Conservation (phyloP, 805 yeast genomes). For the Kregervanrija delftensis region DNA sequence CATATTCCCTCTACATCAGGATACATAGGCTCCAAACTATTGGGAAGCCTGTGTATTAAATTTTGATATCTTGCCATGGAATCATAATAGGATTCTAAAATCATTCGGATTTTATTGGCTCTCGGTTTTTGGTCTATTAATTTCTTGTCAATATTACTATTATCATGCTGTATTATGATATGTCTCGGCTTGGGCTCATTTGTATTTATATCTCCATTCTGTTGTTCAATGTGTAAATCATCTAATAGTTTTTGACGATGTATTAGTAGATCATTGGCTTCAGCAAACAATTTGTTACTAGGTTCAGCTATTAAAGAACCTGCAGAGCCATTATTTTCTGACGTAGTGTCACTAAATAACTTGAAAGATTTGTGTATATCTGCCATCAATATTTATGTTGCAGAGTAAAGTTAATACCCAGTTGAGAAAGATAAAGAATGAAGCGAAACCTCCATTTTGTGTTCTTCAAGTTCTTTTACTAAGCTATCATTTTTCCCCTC, state of each 20-base stretch:
- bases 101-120: slow-evolving; percentile 42
- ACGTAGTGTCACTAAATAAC: no score
- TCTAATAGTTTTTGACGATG: slow-evolving; percentile 35
- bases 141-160: no score
- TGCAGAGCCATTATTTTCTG: no score
- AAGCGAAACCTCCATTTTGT: no score
- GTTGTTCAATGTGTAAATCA: slow-evolving; percentile 30
- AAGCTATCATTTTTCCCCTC: no score
- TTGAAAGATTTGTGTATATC: no score
- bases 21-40: slow-evolving; percentile 18
- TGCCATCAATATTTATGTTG: no score
- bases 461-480: no score
- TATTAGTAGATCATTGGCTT: slow-evolving; percentile 36
- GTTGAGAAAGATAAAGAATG: no score
- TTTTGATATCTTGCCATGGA: slow-evolving; percentile 37
- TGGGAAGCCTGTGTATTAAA: no score
- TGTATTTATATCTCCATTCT: background rate
- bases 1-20: slow-evolving; percentile 60
- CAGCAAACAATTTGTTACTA: slow-evolving; percentile 10
- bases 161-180: background rate
- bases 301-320: no score
- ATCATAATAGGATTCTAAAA: slow-evolving; percentile 43
- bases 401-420: no score
- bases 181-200: background rate
- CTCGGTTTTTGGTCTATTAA: slow-evolving; percentile 23